Evolutionary conservation across 2,329 filamentous ascomycete genomes (phyloP).

Genomic region (Tolypocladium guangdongense): DNA sequence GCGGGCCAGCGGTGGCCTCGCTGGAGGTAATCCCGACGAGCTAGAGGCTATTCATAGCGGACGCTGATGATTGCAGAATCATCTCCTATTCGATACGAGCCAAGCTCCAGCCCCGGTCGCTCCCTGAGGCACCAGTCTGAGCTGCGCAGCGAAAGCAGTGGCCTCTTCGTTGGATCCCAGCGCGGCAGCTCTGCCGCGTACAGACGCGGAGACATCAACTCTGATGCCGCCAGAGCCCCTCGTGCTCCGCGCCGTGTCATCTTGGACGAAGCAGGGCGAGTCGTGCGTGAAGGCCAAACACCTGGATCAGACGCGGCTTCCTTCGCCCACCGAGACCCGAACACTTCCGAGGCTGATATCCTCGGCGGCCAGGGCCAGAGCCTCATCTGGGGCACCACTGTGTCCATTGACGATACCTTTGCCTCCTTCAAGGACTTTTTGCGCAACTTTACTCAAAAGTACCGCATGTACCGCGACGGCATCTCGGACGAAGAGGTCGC

Average conservation of each 20-base stretch:
- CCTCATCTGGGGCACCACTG: slow-evolving; percentile 94
- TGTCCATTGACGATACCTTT: slow-evolving; percentile 85
- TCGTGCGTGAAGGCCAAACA: slow-evolving; percentile 40
- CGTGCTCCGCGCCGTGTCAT: slow-evolving; percentile 43
- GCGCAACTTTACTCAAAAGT: slow-evolving; percentile 84
- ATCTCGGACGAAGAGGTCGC: slow-evolving; percentile 65
- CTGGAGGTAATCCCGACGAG: slow-evolving; percentile 47
- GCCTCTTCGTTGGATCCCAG: slow-evolving; percentile 66
- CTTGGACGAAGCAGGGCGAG: slow-evolving; percentile 46
- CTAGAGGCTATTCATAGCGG: background rate
- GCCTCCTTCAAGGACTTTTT: slow-evolving; percentile 85
- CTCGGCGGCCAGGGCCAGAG: slow-evolving; percentile 73
- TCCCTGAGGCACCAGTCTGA: slow-evolving; percentile 54
- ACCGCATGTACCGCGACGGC: slow-evolving; percentile 86
- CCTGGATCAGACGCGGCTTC: slow-evolving; percentile 48
- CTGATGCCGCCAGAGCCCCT: slow-evolving; percentile 54
- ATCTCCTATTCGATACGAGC: slow-evolving; percentile 82
- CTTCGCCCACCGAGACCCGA: slow-evolving; percentile 57
- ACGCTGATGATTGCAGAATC: slow-evolving; percentile 50
- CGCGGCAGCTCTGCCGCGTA: slow-evolving; percentile 38
- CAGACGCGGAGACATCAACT: slow-evolving; percentile 78
- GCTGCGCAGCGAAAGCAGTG: slow-evolving; percentile 72
- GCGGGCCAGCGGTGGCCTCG: slow-evolving; percentile 47
- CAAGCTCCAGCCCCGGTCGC: slow-evolving; percentile 77
- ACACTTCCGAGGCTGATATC: slow-evolving; percentile 82